Evolutionary conservation across 1,284 basidiomycete genomes (phyloP).

Genomic region (Leccinum discolor): DNA sequence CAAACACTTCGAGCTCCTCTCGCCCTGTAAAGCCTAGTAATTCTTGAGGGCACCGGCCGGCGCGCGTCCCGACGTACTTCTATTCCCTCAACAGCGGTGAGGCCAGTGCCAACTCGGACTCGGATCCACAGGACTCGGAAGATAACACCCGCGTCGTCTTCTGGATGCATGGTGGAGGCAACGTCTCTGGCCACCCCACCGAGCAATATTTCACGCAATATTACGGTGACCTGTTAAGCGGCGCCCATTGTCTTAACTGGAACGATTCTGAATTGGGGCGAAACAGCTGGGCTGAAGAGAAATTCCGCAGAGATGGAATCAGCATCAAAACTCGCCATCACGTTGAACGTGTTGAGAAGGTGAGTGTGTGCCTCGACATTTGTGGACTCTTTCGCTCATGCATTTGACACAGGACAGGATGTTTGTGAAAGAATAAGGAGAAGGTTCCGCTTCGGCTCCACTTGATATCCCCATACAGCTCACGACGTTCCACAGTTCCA

Average conservation of each 20-base stretch:
- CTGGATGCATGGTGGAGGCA: slow-evolving; percentile 26
- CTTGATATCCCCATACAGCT: slow-evolving; percentile 17
- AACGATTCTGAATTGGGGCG: slow-evolving; percentile 14
- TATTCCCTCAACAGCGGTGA: slow-evolving; percentile 6
- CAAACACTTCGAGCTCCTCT: no score
- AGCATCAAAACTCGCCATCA: slow-evolving; percentile 76
- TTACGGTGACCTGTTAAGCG: no score
- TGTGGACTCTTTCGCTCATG: slow-evolving; percentile 17
- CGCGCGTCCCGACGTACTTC: slow-evolving; percentile 24
- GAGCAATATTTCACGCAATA: background rate
- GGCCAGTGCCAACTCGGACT: background rate
- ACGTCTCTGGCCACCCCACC: slow-evolving; percentile 24
- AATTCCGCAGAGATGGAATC: slow-evolving; percentile 80
- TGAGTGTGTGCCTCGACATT: slow-evolving; percentile 27
- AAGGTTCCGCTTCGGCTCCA: slow-evolving; percentile 38
- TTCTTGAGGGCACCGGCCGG: slow-evolving; percentile 10
- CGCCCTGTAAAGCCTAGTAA: no score
- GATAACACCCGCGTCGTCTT: slow-evolving; percentile 20
- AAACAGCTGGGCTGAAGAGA: slow-evolving; percentile 66
- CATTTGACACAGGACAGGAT: slow-evolving; percentile 46
- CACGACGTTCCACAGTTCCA: slow-evolving; percentile 47
- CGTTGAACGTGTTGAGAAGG: slow-evolving; percentile 77
- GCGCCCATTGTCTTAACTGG: slow-evolving; percentile 2
- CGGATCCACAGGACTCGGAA: background rate
- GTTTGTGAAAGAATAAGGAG: slow-evolving; percentile 65